These are phyloP conservation scores for Onygenales sp. DNA, from an alignment of 2,329 filamentous ascomycete species.

Conservation along the genomic window DNA sequence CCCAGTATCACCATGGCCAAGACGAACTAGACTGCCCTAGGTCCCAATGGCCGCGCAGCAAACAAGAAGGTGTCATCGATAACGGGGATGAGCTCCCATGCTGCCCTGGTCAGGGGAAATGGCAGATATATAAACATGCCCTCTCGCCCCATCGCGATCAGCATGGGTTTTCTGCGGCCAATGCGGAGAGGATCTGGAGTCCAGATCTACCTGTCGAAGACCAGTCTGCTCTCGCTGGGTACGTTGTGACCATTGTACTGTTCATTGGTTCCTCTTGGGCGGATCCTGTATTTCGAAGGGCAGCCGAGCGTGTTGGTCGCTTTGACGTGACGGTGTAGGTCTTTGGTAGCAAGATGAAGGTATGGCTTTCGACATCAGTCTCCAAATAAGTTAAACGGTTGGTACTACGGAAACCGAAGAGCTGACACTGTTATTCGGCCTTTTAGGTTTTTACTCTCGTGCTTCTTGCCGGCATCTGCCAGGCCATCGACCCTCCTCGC, in stretches of 20 bases:
- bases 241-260: background rate
- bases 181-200: background rate
- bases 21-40: background rate
- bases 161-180: background rate
- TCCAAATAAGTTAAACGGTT: background rate
- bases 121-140: background rate
- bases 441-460: constrained; percentile 3
- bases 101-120: background rate
- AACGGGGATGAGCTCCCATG: background rate
- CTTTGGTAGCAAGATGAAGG: no score
- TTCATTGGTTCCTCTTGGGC: background rate
- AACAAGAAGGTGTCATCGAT: background rate
- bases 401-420: background rate
- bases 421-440: background rate
- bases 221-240: background rate
- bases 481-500: constrained; percentile 42
- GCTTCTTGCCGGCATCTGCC: constrained; percentile 13
- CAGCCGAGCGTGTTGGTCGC: no score
- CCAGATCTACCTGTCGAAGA: background rate
- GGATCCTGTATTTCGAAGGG: no score
- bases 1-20: background rate
- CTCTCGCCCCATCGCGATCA: background rate
- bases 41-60: no score
- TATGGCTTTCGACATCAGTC: no score
- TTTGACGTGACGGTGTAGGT: no score